Base-by-base conservation (phyloP, 2,329 filamentous ascomycete species). In the Verticillium tricorpus region DNA sequence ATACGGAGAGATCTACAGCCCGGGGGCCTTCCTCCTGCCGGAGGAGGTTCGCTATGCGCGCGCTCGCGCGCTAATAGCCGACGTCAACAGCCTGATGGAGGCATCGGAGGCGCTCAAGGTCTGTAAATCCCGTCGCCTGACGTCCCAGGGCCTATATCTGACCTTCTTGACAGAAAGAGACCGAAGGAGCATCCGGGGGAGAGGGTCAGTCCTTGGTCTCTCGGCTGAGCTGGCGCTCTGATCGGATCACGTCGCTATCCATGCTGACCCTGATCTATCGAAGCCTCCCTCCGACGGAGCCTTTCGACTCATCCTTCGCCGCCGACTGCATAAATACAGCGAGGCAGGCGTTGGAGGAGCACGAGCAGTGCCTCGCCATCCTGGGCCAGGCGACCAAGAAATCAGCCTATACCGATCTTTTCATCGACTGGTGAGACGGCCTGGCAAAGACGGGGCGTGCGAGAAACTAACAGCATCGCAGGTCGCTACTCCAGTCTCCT, bases 1-100 rank as follows among this genome's bases (percentile, higher is more conserved):
- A 0, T 72, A 70, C 54, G 68, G 71, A 15, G 63, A 71, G 1
- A 66, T 72, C 2, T 72, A 71, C 56, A 70, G 72, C 7, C 66
- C 67, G 0, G 63, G 65, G 2, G 66, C 70, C 5, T 63, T 71
- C 19, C 54, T 65, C 1, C 65, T 68, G 56, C 64, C 69, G 0
- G 62, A 63, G 22, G 37, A 50, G 3, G 60, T 69, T 12, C 61
- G 72, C 0, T 60, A 62, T 5, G 57, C 63, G 4, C 61, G 63
- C 0, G 69, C 69, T 2, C 64, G 45, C 12, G 56, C 59, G 3
- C 37, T 70, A 14, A 68, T 66, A 0, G 59, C 60, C 2, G 67
- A 69, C n/a, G 39, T 65, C 52, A 39, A 60, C 28, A 54, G n/a
- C 32, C 37, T 52, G 8, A 17, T 8, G 56, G 56, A 58, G 25